These are phyloP conservation scores for Dipteronia dyeriana DNA, from an alignment of 345 rosid species.

Conservation along the genomic window DNA sequence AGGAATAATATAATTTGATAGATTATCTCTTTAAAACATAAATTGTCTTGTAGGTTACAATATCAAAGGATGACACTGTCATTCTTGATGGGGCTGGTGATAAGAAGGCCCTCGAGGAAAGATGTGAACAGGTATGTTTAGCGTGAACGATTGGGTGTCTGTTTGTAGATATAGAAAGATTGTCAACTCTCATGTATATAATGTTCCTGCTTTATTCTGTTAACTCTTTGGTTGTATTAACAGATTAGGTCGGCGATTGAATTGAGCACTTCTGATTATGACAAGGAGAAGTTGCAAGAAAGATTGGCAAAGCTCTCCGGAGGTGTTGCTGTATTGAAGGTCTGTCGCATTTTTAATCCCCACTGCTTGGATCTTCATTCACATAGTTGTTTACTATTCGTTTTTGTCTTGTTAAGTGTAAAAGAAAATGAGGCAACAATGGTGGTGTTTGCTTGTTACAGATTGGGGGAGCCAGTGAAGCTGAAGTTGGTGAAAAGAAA, in stretches of 20 bases:
- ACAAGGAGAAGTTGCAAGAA: conserved; percentile 93
- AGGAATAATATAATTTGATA: not conserved
- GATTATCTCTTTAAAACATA: not conserved
- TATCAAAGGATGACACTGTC: conserved; percentile 92
- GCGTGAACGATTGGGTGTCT: not conserved
- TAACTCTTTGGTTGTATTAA: not conserved
- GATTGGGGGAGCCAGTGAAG: conserved; percentile 99
- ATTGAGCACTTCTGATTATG: conserved; percentile 85
- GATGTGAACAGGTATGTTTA: conserved; percentile 79
- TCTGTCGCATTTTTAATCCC: conserved; percentile 23
- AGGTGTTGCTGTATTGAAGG: conserved; percentile 97
- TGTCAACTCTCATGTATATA: not conserved
- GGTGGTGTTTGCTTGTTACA: conserved; percentile 30
- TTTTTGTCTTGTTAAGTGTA: not conserved
- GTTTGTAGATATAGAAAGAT: not conserved
- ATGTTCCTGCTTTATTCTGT: not conserved
- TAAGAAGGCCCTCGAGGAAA: conserved; percentile 79
- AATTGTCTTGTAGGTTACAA: conserved; percentile 46
- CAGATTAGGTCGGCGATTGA: conserved; percentile 83
- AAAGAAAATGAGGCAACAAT: not conserved
- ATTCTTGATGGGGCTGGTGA: conserved; percentile 97
- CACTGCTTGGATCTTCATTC: not conserved
- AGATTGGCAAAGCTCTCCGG: conserved; percentile 95
- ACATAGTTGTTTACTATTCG: not conserved
- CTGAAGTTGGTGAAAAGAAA: conserved; percentile 89